Evolutionary conservation across 768 basidiomycete genomes (phyloP), one percentile per base, ranked within the genome.

Genomic region (Lactifluus echinatus): DNA sequence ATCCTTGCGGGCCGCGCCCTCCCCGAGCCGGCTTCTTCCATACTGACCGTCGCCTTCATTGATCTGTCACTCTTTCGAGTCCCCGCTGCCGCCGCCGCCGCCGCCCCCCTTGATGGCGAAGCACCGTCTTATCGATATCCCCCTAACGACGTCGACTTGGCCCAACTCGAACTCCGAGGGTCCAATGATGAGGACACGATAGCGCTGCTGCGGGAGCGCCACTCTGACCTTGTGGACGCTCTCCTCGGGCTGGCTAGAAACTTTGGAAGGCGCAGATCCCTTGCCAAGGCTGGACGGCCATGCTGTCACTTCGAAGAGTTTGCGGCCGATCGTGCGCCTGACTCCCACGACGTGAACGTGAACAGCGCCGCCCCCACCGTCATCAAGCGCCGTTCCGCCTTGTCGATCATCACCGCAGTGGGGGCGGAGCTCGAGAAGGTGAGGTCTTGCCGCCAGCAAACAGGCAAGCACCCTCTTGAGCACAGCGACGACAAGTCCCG

Each of bases 291-390:
- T 6, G 51, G 60, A n/a, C 57, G 60, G 21, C 53, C 58, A 44
- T 59, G 60, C 39, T 61, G 60, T 14, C 33, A 23, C 51, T 61
- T 61, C 40, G 48, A 42, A 48, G 31, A 3, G 11, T 36, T 59
- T 15, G 47, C 28, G 23, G 46, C 26, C 21, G 33, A 53, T 42
- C 57, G 42, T n/a, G 44, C 37, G 4, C 40, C 34, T 21, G 28
- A 44, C 17, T 7, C 14, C 15, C 42, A 45, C 33, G 5, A 31
- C 10, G 31, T 31, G 31, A 31, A 31, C 31, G 21, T 24, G 53
- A 31, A 45, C 23, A 17, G 34, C 42, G n/a, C 42, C 14, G 12
- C 17, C 21, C 53, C n/a, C n/a, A n/a, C n/a, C n/a, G n/a, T n/a
- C n/a, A n/a, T n/a, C n/a, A n/a, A 59, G 3, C 47, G 46, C 15